A percentile compares a stretch with the other conserved stretches of the same genome.
phyloP scores from a whole-genome alignment of 176 grass and related monocot genomes.

The Carex kokanica region DNA sequence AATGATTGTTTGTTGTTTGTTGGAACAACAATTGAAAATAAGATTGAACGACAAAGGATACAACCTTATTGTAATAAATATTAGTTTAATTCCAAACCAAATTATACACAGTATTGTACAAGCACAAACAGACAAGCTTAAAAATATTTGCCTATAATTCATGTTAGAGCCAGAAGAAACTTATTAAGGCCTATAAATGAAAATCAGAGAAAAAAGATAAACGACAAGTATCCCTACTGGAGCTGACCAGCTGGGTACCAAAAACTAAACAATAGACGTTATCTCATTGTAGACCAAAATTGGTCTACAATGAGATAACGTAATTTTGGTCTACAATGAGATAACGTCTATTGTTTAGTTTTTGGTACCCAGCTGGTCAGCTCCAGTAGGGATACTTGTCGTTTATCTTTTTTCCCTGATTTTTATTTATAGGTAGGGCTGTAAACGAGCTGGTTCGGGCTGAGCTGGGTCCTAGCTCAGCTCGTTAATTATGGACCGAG shows the following conservation, averaged over 20 bases:
- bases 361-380: no score
- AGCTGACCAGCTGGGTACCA: neutral
- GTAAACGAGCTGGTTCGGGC: no score
- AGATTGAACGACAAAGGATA: neutral
- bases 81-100: neutral
- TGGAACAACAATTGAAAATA: neutral
- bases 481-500: no score
- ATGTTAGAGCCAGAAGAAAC: neutral
- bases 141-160: neutral
- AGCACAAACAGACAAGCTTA: neutral
- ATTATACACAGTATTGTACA: neutral
- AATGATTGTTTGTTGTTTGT: no score
- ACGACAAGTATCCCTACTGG: neutral
- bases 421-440: no score
- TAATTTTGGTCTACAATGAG: no score
- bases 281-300: conserved; percentile 76
- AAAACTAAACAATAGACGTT: neutral
- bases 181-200: neutral
- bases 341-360: no score
- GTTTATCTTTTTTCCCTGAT: no score
- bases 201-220: neutral
- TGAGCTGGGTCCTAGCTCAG: no score
- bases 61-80: neutral
- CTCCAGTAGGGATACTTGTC: no score
- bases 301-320: no score